Evolutionary conservation across 768 basidiomycete species (phyloP), one percentile per base, ranked within the genome.

Genomic region (Boletus reticuloceps): DNA sequence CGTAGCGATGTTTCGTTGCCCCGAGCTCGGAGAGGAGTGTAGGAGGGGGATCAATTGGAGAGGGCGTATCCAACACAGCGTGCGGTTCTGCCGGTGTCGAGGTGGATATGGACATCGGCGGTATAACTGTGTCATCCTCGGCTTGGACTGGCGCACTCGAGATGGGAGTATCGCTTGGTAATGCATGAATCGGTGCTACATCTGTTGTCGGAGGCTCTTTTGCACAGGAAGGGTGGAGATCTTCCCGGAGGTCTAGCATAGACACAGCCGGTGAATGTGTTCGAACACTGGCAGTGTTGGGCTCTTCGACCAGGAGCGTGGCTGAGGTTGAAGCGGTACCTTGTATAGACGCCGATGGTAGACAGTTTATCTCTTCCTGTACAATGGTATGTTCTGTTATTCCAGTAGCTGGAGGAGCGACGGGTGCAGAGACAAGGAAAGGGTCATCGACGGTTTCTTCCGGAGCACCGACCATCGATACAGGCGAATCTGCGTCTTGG

Each of bases 1-100:
- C 82, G 60, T 89, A 89, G 7, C 87, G 82, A 38, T 76, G 72
- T 51, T 72, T 75, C 14, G 79, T 75, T 19, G 66, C 60, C 0
- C 58, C 63, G 1, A 89, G 76, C 12, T 78, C 76, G 0, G 69
- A 64, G 6, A 89, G 71, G 11, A 87, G 74, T 71, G 71, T 50
- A 72, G 45, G n/a, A 17, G 4, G 29, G 7, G 31, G 7, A 19
- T 54, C 41, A 1, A 39, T 19, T 36, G n/a, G 41, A 41, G 56
- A 29, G 8, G 47, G 39, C 20, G 31, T 37, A 36, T 34, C 19
- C 9, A 7, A 10, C 10, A 16, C 12, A 22, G 17, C 1, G 20
- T 13, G 36, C 6, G 54, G 19, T 20, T 25, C 17, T 10, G 20
- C 22, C 8, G 37, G 38, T 1, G 14, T n/a, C 9, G 46, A 5